Conservation (phyloP, 2,329 filamentous ascomycete species). For the Colletotrichum karsti region DNA sequence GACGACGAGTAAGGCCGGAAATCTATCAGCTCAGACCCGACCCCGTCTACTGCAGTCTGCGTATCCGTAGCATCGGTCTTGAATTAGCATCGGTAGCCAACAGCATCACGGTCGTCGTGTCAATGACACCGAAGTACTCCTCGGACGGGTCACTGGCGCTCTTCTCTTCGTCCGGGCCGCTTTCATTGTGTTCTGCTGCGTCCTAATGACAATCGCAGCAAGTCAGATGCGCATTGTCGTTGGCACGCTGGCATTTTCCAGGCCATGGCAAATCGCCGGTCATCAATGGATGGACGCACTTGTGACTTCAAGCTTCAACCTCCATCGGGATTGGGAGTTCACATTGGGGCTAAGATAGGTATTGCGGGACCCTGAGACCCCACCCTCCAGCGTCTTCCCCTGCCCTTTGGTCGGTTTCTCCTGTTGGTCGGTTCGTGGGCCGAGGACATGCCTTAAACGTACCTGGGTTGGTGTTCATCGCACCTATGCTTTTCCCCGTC, state of each 20-base stretch:
- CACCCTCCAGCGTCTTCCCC: background rate
- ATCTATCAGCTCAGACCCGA: too few species aligned
- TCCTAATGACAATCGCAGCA: background rate
- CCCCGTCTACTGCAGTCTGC: too few species aligned
- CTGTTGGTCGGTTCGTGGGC: background rate
- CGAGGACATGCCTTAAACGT: background rate
- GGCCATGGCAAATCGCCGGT: too few species aligned
- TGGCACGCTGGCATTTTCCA: background rate
- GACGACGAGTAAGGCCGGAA: background rate
- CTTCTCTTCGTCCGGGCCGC: too few species aligned
- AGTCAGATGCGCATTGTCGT: background rate
- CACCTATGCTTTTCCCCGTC: background rate
- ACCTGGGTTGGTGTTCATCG: too few species aligned
- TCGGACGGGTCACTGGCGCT: too few species aligned
- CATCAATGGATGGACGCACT: too few species aligned
- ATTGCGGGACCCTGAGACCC: background rate
- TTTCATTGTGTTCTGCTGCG: constrained; percentile 3
- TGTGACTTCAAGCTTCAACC: background rate
- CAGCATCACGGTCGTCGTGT: too few species aligned
- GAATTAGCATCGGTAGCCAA: background rate
- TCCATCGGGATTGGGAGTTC: background rate
- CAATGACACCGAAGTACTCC: too few species aligned
- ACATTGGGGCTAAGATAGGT: background rate
- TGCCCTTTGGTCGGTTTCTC: background rate
- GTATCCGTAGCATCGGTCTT: too few species aligned